Conservation (phyloP, 2,329 filamentous ascomycete genomes). For the Xylariaceae sp. region DNA sequence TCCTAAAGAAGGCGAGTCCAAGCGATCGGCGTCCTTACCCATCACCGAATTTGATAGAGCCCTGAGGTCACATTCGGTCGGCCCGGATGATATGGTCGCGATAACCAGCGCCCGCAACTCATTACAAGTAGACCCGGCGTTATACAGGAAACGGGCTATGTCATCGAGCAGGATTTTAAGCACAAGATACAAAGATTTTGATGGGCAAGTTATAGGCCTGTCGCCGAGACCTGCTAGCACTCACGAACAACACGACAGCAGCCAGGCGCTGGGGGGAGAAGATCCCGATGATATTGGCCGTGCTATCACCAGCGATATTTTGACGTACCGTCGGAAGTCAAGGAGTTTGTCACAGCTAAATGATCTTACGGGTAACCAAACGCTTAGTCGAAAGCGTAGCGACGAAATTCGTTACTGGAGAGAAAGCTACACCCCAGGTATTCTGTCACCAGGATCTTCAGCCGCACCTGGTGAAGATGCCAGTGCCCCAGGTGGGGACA, state of each 20-base stretch:
- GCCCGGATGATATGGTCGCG: slow-evolving; percentile 56
- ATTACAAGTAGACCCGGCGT: slow-evolving; percentile 48
- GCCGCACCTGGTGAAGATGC: slow-evolving; percentile 42
- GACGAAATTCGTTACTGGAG: slow-evolving; percentile 68
- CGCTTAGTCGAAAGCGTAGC: slow-evolving; percentile 54
- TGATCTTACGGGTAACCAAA: slow-evolving; percentile 40
- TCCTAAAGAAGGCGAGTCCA: slow-evolving; percentile 44
- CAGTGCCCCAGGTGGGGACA: slow-evolving; percentile 22
- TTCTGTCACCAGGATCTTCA: slow-evolving; percentile 56
- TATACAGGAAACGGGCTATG: slow-evolving; percentile 45
- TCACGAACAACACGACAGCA: slow-evolving; percentile 54
- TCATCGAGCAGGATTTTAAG: slow-evolving; percentile 46
- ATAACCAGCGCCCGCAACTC: slow-evolving; percentile 60
- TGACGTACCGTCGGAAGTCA: slow-evolving; percentile 56
- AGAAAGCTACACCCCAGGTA: slow-evolving; percentile 58
- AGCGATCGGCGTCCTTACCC: slow-evolving; percentile 61
- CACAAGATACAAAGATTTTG: slow-evolving; percentile 43
- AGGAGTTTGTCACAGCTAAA: slow-evolving; percentile 61
- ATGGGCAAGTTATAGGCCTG: slow-evolving; percentile 54
- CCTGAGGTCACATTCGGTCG: slow-evolving; percentile 63
- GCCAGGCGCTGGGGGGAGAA: slow-evolving; percentile 41
- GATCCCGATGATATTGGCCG: slow-evolving; percentile 62
- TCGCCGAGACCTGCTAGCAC: slow-evolving; percentile 65
- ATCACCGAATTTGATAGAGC: slow-evolving; percentile 64
- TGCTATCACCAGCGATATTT: slow-evolving; percentile 60